A percentile compares a stretch with the other conserved stretches of the same genome.
Conservation (phyloP, 2,329 filamentous ascomycete genomes). For the Hymenotorrendiella dingleyae region DNA sequence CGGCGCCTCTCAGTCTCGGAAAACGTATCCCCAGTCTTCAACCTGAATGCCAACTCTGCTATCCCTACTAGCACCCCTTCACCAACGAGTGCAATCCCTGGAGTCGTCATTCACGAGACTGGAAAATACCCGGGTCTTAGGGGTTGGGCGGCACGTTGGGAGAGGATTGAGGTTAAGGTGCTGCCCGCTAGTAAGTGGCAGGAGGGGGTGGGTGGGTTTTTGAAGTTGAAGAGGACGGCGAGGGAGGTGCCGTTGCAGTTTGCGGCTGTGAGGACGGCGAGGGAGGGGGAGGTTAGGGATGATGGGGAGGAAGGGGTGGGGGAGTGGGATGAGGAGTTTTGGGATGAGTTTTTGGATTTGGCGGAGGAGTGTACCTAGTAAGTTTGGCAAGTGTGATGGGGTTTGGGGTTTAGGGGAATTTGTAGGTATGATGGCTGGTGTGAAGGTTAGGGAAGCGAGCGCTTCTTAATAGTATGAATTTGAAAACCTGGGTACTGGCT, state of each 20-base stretch:
- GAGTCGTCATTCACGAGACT: constrained; percentile 19
- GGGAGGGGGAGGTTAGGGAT: background rate
- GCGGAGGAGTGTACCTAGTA: constrained; percentile 12
- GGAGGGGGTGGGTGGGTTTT: constrained; percentile 6
- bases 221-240: constrained; percentile 11
- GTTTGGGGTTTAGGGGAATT: no score
- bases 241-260: background rate
- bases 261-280: background rate
- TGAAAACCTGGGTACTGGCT: no score
- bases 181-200: constrained; percentile 4
- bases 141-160: constrained; percentile 20
- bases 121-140: constrained; percentile 22
- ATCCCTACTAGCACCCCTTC: no score
- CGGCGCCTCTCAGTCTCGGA: constrained; percentile 19
- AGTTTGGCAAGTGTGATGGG: background rate
- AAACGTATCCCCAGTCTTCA: constrained; percentile 15
- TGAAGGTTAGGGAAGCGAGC: no score
- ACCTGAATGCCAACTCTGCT: constrained; percentile 10
- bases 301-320: background rate
- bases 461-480: no score
- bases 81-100: constrained; percentile 9
- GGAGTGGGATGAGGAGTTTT: constrained; percentile 13
- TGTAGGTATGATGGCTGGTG: no score
- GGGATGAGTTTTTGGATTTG: constrained; percentile 18
- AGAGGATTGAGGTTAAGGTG: constrained; percentile 14